A percentile compares a stretch with the other conserved stretches of the same genome.
These are phyloP conservation scores for Veloporphyrellus conicus DNA, from an alignment of 1,284 basidiomycete species.

Conservation along the genomic window DNA sequence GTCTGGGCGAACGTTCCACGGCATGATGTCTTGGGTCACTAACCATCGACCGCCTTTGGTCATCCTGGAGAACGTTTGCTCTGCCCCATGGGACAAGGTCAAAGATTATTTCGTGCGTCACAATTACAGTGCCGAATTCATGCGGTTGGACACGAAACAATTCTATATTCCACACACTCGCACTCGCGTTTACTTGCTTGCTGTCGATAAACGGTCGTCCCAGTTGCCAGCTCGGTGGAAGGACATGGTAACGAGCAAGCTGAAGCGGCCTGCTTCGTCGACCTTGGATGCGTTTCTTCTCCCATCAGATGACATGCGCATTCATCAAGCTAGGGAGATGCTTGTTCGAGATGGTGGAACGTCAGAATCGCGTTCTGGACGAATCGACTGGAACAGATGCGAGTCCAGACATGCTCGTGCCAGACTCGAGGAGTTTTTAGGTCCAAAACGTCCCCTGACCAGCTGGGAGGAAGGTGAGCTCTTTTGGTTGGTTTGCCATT, in stretches of 20 bases:
- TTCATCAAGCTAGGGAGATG: conserved; percentile 83
- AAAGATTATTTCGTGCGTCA: conserved; percentile 71
- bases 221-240: conserved; percentile 71
- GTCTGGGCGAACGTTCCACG: conserved; percentile 84
- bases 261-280: conserved; percentile 83
- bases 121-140: conserved; percentile 71
- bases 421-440: conserved; percentile 78
- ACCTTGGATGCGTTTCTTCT: conserved; percentile 91
- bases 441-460: conserved; percentile 82
- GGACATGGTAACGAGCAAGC: conserved; percentile 52
- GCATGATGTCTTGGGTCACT: conserved; percentile 91
- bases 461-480: conserved; percentile 85
- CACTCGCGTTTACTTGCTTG: conserved; percentile 83
- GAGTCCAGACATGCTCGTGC: conserved; percentile 89
- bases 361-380: conserved; percentile 59
- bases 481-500: background rate
- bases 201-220: conserved; percentile 60
- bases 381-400: conserved; percentile 89
- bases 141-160: conserved; percentile 85
- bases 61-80: conserved; percentile 91
- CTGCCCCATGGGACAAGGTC: conserved; percentile 83
- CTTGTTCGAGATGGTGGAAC: conserved; percentile 65
- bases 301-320: conserved; percentile 84
- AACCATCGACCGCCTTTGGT: conserved; percentile 86
- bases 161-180: conserved; percentile 95